phyloP scores from a whole-genome alignment of 148 eudicot genomes.

The Euryodendron excelsum region DNA sequence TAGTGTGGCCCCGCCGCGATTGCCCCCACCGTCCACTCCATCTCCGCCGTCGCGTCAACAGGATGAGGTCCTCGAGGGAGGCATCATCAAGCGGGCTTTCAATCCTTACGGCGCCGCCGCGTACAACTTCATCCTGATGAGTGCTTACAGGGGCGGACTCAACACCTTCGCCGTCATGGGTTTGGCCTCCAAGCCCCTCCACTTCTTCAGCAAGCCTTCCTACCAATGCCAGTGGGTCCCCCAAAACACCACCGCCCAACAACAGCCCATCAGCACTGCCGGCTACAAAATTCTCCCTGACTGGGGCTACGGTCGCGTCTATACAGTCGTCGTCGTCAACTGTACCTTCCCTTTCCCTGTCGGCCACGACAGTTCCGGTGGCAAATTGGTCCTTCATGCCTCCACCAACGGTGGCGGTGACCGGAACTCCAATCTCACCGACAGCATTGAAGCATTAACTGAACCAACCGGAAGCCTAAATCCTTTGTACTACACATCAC shows the following conservation, averaged over 20 bases:
- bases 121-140: conserved; percentile 64
- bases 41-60: not conserved
- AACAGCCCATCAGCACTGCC: not conserved
- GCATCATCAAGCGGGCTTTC: conserved; percentile 44
- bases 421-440: conserved; percentile 28
- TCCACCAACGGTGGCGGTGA: conserved; percentile 51
- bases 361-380: conserved; percentile 34
- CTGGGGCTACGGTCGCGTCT: conserved; percentile 85
- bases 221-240: conserved; percentile 52
- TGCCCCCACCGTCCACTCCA: not conserved
- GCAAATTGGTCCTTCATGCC: conserved; percentile 40
- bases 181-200: conserved; percentile 64
- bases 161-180: conserved; percentile 55
- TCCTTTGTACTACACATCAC: conserved; percentile 13
- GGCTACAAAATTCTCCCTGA: conserved; percentile 58
- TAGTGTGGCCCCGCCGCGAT: not conserved
- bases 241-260: not conserved
- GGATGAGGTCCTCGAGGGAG: conserved; percentile 23
- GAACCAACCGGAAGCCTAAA: conserved; percentile 35
- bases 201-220: conserved; percentile 44
- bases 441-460: conserved; percentile 38
- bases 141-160: conserved; percentile 77
- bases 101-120: conserved; percentile 57
- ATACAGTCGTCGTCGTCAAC: conserved; percentile 65
- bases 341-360: conserved; percentile 58